Conservation (phyloP, 2,329 filamentous ascomycete species). For the Paecilomyces sp. region DNA sequence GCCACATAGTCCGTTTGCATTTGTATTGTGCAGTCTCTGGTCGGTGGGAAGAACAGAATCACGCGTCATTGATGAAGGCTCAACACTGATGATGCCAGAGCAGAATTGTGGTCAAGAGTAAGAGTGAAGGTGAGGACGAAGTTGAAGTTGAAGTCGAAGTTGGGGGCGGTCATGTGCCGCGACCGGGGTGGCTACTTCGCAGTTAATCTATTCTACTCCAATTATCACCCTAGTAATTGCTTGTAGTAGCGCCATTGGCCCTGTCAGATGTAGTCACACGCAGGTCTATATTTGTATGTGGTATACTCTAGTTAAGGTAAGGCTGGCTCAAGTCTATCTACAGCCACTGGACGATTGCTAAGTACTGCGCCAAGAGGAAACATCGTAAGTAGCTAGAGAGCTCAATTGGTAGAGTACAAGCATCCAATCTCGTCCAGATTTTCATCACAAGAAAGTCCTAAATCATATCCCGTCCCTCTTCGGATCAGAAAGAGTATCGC, state of each 20-base stretch:
- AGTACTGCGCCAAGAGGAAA: background rate
- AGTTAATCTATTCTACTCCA: too few relatives aligned
- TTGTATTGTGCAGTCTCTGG: background rate
- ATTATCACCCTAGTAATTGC: too few relatives aligned
- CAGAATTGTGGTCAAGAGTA: background rate
- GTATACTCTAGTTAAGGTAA: too few relatives aligned
- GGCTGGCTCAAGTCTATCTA: background rate
- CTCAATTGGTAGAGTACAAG: background rate
- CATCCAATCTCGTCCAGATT: background rate
- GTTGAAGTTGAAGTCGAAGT: background rate
- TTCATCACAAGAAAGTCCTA: background rate
- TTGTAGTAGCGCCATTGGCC: background rate
- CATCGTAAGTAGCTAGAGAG: background rate
- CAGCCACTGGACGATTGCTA: background rate
- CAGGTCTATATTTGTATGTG: background rate
- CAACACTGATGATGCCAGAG: background rate
- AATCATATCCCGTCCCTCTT: too few relatives aligned
- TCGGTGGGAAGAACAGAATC: background rate
- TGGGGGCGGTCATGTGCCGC: background rate
- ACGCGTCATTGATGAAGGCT: background rate
- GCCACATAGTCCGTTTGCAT: background rate
- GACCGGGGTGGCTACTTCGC: background rate
- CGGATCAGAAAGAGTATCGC: too few relatives aligned
- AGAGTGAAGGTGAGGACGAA: background rate
- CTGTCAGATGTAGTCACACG: background rate